A percentile compares a stretch with the other conserved stretches of the same genome.
Conservation (phyloP, 345 rosid species). For the Eucalyptus pauciflora region DNA sequence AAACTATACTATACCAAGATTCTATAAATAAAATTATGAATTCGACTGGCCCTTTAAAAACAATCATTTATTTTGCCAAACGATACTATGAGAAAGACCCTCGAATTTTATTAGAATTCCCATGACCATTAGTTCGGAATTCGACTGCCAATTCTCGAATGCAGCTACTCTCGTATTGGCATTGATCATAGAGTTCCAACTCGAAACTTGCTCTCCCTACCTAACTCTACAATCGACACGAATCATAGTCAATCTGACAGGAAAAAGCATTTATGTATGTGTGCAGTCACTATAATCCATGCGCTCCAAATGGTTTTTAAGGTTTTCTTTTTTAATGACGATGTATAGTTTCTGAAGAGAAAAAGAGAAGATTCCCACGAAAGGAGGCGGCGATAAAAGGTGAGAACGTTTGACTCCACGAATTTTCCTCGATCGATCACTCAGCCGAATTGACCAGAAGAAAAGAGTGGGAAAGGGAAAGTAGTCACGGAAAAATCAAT, state of each 20-base stretch:
- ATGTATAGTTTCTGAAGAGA: not conserved
- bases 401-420: not conserved
- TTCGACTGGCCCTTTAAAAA: not conserved
- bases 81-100: not conserved
- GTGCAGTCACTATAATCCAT: not conserved
- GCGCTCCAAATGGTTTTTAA: not conserved
- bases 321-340: not conserved
- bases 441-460: not conserved
- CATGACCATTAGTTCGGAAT: not conserved
- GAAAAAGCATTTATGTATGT: not conserved
- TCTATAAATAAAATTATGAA: not conserved
- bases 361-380: not conserved
- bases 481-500: not conserved
- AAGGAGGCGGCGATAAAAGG: not conserved
- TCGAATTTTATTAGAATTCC: not conserved
- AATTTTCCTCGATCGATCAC: not conserved
- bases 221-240: not conserved
- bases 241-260: not conserved
- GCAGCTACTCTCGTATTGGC: not conserved
- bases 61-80: not conserved
- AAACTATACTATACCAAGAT: not conserved
- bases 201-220: not conserved
- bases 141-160: not conserved
- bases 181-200: not conserved
- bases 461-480: not conserved